Evolutionary conservation across 2,329 filamentous ascomycete genomes (phyloP), one percentile per base, ranked within the genome.

Genomic region (Monilinia fructicola): DNA sequence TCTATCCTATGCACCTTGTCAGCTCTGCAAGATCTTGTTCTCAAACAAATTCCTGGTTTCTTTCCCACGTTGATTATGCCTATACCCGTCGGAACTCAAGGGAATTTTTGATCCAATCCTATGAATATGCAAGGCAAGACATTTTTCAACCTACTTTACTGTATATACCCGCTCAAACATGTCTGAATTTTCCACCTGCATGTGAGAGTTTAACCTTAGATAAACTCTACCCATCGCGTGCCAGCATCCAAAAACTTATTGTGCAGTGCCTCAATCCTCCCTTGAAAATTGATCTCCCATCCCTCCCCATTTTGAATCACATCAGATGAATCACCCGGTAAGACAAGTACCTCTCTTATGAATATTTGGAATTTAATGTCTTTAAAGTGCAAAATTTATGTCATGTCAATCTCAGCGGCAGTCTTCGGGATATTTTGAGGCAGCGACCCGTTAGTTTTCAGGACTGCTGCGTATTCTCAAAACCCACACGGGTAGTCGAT

Each of bases 51-150:
- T 42, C 44, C 35, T 59, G n/a, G 28, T 5, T 12, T 48, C 31
- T 60, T 48, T 44, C 54, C 63, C 63, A 65, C 54, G 54, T 65
- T 59, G 46, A 65, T 60, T 44, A 59, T 60, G 54, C 12, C 54
- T 65, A 31, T 53, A 60, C 18, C 63, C 63, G 54, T 53, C 63
- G 46, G 54, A 35, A 31, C 53, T 60, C 54, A 59, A 44, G 63
- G 54, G 38, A 52, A 56, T 14, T 65, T 65, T 52, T 40, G 38
- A 38, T 53, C 54, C 48, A 48, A 60, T 65, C 28, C 14, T n/a
- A 28, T 28, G 28, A 38, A 35, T 21, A 65, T 65, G 35, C 63
- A 60, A 60, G 21, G 28, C 58, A 50, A 26, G 44, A 12, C 58
- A 50, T 52, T 60, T 38, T 60, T 44, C 28, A 60, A 23, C 58